phyloP scores from a whole-genome alignment of 441 rosid genomes.

The Gossypium schwendimanii region DNA sequence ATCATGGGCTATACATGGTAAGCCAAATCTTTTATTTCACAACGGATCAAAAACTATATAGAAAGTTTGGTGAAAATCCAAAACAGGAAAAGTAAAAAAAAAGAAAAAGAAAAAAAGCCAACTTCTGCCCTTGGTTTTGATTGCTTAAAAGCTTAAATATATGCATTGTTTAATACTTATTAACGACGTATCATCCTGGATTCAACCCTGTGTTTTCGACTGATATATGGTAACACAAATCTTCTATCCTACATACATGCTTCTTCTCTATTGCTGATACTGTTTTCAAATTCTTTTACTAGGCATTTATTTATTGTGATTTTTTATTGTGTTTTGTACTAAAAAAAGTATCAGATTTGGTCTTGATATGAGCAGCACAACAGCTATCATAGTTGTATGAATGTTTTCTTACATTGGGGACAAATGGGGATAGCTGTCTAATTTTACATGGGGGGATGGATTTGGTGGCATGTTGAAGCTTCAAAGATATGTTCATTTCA shows the following conservation, averaged over 20 bases:
- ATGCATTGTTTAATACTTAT: background rate
- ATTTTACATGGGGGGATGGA: background rate
- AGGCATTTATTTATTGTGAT: too few species aligned
- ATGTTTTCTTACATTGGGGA: background rate
- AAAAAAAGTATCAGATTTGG: background rate
- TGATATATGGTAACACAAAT: conserved; percentile 12
- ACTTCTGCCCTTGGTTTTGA: conserved; percentile 3
- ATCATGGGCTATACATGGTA: background rate
- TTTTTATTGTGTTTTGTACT: background rate
- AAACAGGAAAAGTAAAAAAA: background rate
- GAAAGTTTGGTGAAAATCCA: conserved; percentile 13
- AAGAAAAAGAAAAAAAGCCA: background rate
- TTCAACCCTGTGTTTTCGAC: conserved; percentile 6
- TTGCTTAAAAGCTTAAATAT: background rate
- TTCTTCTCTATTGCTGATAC: background rate
- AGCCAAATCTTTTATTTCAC: background rate
- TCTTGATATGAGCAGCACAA: conserved; percentile 3
- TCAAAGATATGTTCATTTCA: background rate
- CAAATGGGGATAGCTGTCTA: background rate
- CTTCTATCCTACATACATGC: background rate
- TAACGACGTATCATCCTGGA: conserved; percentile 2
- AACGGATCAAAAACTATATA: background rate
- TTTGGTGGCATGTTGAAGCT: background rate
- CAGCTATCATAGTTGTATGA: background rate
- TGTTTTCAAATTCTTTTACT: background rate